These are phyloP conservation scores for Fusarium sp. DNA, from an alignment of 2,329 filamentous ascomycete species.

Conservation along the genomic window DNA sequence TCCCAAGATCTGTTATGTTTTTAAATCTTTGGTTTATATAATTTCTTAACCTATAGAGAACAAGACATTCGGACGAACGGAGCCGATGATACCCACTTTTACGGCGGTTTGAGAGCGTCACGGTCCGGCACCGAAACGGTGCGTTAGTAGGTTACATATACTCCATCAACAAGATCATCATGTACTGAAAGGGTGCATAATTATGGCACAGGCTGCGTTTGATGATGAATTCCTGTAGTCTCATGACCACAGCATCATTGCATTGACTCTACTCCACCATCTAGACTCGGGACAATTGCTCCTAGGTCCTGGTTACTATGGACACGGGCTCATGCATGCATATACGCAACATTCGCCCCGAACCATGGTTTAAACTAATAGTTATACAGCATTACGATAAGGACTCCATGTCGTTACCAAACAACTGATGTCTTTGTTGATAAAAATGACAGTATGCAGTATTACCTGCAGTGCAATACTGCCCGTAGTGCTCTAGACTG, in stretches of 20 bases:
- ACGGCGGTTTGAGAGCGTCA: constrained; percentile 8
- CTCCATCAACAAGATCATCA: not conserved
- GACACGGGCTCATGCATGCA: not conserved
- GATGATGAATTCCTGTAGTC: too few species aligned
- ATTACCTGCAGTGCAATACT: too few species aligned
- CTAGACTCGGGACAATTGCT: not conserved
- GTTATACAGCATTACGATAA: not conserved
- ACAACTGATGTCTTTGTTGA: not conserved
- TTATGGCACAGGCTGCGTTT: too few species aligned
- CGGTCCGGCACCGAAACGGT: constrained; percentile 4
- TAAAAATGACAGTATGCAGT: not conserved
- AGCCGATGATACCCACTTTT: constrained; percentile 33
- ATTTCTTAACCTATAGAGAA: constrained; percentile 3
- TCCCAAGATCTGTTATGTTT: too few species aligned
- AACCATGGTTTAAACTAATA: not conserved
- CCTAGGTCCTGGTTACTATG: not conserved
- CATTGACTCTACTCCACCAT: not conserved
- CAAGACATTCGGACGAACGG: constrained; percentile 28
- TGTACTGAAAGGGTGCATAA: too few species aligned
- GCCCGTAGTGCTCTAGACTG: too few species aligned
- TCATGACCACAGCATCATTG: not conserved
- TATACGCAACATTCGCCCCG: not conserved
- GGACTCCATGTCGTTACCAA: not conserved
- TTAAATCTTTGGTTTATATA: not conserved
- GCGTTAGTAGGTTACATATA: not conserved